phyloP scores from a whole-genome alignment of 139 green algal genomes.

The Zygnema circumcarinatum region DNA sequence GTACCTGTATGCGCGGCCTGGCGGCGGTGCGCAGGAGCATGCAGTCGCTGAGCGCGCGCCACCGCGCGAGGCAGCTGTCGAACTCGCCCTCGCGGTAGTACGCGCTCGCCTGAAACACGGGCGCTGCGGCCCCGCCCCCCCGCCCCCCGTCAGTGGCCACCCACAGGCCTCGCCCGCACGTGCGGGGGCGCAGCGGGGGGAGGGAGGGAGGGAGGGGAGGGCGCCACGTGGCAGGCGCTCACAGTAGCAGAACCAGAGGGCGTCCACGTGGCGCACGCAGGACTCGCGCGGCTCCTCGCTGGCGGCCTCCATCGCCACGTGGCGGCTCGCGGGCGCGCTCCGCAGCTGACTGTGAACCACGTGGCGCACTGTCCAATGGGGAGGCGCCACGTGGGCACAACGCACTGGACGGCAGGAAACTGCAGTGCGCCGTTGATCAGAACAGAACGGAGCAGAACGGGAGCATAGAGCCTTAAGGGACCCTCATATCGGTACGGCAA shows the following conservation, averaged over 20 bases:
- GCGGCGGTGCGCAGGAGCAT: conserved; percentile 39
- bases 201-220: conserved; percentile 1
- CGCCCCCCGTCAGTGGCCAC: neutral
- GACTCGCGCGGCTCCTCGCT: no score
- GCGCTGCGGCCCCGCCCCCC: conserved; percentile 18
- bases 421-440: no score
- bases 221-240: neutral
- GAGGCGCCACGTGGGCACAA: neutral
- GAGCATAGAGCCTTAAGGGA: no score
- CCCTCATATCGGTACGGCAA: no score
- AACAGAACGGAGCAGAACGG: no score
- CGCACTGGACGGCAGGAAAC: neutral
- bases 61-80: conserved; percentile 21
- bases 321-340: no score
- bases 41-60: conserved; percentile 14
- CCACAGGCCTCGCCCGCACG: neutral
- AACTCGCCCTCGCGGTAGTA: conserved; percentile 50
- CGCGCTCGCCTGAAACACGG: conserved; percentile 31
- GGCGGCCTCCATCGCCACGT: no score
- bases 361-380: no score
- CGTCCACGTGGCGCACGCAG: neutral
- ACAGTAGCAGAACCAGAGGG: neutral
- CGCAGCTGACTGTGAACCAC: no score
- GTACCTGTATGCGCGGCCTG: neutral
- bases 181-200: neutral